Percentiles rank a stretch among this genome's conserved stretches.
These are phyloP conservation scores for Teunomyces pallodes DNA, from an alignment of 805 yeast genomes.

Conservation along the genomic window DNA sequence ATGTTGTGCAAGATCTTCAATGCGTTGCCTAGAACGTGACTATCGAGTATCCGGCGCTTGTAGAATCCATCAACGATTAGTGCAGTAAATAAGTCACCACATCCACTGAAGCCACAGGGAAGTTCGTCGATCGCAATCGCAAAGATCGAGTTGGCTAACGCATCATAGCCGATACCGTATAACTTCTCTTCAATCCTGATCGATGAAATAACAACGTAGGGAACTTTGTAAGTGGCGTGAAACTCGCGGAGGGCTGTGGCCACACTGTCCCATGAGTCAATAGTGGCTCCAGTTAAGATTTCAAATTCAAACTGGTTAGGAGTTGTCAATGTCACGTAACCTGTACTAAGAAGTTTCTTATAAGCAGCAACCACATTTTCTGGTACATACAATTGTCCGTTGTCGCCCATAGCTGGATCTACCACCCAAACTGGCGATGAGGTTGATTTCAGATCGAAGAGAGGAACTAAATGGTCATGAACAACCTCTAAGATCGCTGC, in stretches of 20 bases:
- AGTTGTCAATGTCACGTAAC: constrained; percentile 50
- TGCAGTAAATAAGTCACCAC: constrained; percentile 73
- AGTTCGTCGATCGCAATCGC: constrained; percentile 46
- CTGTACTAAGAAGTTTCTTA: constrained; percentile 42
- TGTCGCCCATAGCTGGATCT: constrained; percentile 93
- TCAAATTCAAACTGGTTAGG: constrained; percentile 81
- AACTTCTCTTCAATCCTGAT: constrained; percentile 36
- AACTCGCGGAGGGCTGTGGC: constrained; percentile 40
- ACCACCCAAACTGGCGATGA: constrained; percentile 54
- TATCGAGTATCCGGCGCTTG: constrained; percentile 2
- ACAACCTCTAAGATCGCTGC: constrained; percentile 54
- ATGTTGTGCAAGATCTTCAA: constrained; percentile 27
- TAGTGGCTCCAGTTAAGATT: constrained; percentile 46
- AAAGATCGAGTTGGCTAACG: constrained; percentile 16
- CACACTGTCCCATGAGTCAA: constrained; percentile 37
- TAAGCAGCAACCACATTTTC: constrained; percentile 54
- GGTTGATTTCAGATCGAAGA: constrained; percentile 16
- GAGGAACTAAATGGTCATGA: constrained; percentile 36
- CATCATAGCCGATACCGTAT: constrained; percentile 40
- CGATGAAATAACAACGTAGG: constrained; percentile 59
- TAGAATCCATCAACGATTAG: constrained; percentile 51
- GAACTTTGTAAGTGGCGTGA: constrained; percentile 42
- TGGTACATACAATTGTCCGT: constrained; percentile 76
- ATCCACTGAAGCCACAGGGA: constrained; percentile 64
- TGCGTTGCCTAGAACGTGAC: constrained; percentile 22